phyloP scores from a whole-genome alignment of 2,329 filamentous ascomycete species.

The Xylaria polymorpha region DNA sequence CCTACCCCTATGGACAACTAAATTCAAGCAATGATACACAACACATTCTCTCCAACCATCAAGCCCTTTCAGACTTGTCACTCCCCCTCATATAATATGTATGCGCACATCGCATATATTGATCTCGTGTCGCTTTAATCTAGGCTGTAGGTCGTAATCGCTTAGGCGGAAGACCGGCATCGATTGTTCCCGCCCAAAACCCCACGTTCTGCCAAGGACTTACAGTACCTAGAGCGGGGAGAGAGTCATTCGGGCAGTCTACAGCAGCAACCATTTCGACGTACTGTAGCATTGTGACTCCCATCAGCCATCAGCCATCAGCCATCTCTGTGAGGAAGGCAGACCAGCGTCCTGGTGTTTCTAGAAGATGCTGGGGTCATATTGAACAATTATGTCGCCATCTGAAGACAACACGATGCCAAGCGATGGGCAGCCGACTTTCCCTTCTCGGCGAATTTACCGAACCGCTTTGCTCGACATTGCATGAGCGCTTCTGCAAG shows the following conservation, averaged over 20 bases:
- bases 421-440: slow-evolving; percentile 29
- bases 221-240: neutral
- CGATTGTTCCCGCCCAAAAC: slow-evolving; percentile 4
- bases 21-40: slow-evolving; percentile 1
- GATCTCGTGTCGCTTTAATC: slow-evolving; percentile 9
- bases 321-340: slow-evolving; percentile 29
- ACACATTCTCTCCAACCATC: neutral
- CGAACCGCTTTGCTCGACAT: slow-evolving; percentile 20
- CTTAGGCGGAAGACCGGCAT: slow-evolving; percentile 14
- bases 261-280: neutral
- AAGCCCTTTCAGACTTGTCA: neutral
- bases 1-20: neutral
- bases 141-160: neutral
- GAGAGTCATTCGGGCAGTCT: slow-evolving; percentile 20
- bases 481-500: slow-evolving; percentile 21
- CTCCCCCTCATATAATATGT: slow-evolving; percentile 10
- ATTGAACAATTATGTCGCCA: slow-evolving; percentile 34
- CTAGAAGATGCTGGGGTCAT: slow-evolving; percentile 23
- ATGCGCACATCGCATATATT: slow-evolving; percentile 25
- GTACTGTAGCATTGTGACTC: slow-evolving; percentile 10
- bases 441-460: slow-evolving; percentile 26
- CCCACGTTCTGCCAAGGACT: slow-evolving; percentile 28
- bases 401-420: slow-evolving; percentile 26
- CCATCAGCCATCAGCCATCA: slow-evolving; percentile 9
- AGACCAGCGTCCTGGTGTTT: slow-evolving; percentile 3